A percentile compares a stretch with the other conserved stretches of the same genome.
phyloP scores from a whole-genome alignment of 2,329 filamentous ascomycete genomes.

The Botrytis byssoidea region DNA sequence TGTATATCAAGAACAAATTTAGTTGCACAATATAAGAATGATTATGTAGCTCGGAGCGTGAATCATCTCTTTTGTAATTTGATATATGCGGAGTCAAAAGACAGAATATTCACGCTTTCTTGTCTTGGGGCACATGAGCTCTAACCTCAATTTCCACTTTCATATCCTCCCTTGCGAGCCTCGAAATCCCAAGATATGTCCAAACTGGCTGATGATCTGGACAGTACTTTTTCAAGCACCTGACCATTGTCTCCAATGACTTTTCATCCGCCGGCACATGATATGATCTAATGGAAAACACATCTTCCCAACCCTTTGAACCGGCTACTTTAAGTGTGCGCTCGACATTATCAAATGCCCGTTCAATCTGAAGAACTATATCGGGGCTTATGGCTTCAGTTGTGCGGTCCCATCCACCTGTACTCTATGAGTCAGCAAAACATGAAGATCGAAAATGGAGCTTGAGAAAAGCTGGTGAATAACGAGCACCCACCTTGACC shows the following conservation, averaged over 20 bases:
- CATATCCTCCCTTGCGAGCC: background rate
- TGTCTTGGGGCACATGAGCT: slow-evolving; percentile 42
- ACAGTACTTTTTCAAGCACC: background rate
- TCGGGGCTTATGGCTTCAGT: slow-evolving; percentile 37
- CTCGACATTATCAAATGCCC: slow-evolving; percentile 54
- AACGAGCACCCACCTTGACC: slow-evolving; percentile 44
- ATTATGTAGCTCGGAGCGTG: background rate
- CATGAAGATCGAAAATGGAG: too few species aligned
- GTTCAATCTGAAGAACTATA: slow-evolving; percentile 48
- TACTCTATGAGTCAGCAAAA: background rate
- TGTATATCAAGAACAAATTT: background rate
- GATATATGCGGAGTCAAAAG: background rate
- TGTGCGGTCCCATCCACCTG: slow-evolving; percentile 41
- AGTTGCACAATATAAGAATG: background rate
- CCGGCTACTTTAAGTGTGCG: slow-evolving; percentile 51
- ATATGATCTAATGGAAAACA: slow-evolving; percentile 50
- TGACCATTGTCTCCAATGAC: background rate
- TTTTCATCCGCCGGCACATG: slow-evolving; percentile 42
- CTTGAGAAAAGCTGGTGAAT: background rate
- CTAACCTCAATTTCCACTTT: slow-evolving; percentile 54
- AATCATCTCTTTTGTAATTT: background rate
- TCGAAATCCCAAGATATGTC: background rate
- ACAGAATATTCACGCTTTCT: background rate
- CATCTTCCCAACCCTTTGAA: slow-evolving; percentile 56
- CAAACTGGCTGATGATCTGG: slow-evolving; percentile 5